Conservation (phyloP, 139 green algal genomes). For the Pleodorina starrii region DNA sequence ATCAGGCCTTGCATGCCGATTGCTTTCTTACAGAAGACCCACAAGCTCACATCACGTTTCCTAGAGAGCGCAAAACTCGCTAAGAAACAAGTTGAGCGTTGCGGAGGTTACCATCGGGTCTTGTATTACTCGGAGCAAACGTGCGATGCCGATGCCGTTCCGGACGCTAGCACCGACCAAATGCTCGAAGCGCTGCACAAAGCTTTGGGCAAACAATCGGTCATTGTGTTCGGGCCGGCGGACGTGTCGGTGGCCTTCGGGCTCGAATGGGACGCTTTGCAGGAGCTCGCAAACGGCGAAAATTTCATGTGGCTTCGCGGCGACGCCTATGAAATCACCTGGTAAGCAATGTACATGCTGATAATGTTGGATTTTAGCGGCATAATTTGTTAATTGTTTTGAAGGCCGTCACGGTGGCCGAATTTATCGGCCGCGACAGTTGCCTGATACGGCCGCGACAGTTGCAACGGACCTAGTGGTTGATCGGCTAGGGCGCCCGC, state of each 20-base stretch:
- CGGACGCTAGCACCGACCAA: too few species aligned
- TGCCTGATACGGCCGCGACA: background rate
- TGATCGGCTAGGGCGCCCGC: background rate
- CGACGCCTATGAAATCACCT: background rate
- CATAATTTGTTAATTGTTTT: background rate
- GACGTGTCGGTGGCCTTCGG: background rate
- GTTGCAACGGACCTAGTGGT: background rate
- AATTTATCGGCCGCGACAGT: background rate
- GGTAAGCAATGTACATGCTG: background rate
- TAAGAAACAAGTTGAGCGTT: background rate
- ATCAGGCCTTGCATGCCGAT: background rate
- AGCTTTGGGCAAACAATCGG: background rate
- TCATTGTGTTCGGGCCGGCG: background rate
- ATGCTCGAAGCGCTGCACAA: too few species aligned
- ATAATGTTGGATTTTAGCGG: background rate
- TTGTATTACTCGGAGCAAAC: background rate
- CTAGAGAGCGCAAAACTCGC: background rate
- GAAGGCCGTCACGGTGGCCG: background rate
- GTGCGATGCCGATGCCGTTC: too few species aligned
- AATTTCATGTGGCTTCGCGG: background rate
- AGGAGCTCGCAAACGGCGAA: background rate
- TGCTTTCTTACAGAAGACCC: background rate
- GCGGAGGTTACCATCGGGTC: conserved; percentile 10
- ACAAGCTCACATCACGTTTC: background rate
- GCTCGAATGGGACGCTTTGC: background rate